phyloP scores from a whole-genome alignment of 2,329 filamentous ascomycete species.

The Eutypella sp. region DNA sequence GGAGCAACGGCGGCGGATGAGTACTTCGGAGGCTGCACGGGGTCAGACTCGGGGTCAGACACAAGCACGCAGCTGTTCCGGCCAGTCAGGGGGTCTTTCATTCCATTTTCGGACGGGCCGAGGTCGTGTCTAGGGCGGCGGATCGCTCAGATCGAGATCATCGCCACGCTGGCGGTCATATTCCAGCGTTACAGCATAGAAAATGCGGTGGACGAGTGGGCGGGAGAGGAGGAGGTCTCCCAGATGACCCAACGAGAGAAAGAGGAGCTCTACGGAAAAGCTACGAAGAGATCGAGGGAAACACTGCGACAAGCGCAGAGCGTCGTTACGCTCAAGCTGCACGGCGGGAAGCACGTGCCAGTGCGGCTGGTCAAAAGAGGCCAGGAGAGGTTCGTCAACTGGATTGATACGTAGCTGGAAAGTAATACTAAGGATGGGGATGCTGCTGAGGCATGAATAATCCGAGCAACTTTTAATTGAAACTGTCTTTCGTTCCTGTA shows the following conservation, averaged over 20 bases:
- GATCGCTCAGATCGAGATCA: conserved; percentile 54
- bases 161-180: conserved; percentile 49
- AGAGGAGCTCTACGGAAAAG: conserved; percentile 53
- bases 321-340: conserved; percentile 67
- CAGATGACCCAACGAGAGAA: conserved; percentile 40
- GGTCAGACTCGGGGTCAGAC: conserved; percentile 52
- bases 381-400: conserved; percentile 58
- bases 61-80: conserved; percentile 58
- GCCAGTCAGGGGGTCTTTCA: conserved; percentile 49
- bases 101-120: conserved; percentile 54
- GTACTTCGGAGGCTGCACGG: conserved; percentile 54
- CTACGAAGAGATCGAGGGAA: conserved; percentile 48
- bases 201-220: conserved; percentile 59
- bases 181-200: conserved; percentile 61
- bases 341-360: conserved; percentile 52
- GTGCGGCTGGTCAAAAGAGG: conserved; percentile 65
- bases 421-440: no score
- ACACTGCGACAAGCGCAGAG: conserved; percentile 50
- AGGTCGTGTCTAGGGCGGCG: conserved; percentile 53
- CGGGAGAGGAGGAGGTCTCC: conserved; percentile 46
- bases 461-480: no score
- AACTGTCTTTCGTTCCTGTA: no score
- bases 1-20: conserved; percentile 39
- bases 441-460: no score
- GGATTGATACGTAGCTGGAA: conserved; percentile 5